Evolutionary conservation across 257 asterid species (phyloP).

Genomic region (Salvia splendens): DNA sequence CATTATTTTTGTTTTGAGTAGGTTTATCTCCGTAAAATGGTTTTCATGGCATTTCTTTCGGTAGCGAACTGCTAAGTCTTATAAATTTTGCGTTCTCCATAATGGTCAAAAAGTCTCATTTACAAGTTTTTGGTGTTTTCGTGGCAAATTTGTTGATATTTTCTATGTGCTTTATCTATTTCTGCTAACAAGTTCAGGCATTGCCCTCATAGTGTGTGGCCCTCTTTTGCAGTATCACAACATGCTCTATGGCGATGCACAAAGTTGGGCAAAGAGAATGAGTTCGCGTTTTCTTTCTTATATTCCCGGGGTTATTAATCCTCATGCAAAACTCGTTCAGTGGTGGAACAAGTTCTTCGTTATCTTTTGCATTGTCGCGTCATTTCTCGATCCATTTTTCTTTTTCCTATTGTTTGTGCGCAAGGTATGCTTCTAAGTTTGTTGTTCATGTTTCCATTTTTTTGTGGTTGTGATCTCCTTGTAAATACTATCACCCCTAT

Average conservation of each 20-base stretch:
- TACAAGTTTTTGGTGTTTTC: neutral
- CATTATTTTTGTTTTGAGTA: neutral
- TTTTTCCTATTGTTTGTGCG: constrained; percentile 60
- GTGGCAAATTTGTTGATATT: neutral
- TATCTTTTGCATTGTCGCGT: constrained; percentile 66
- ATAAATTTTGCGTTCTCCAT: neutral
- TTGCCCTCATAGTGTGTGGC: neutral
- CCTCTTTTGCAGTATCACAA: constrained; percentile 58
- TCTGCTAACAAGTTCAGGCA: too few relatives aligned
- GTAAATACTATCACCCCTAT: too few relatives aligned
- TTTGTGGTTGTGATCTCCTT: neutral
- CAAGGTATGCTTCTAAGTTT: constrained; percentile 45
- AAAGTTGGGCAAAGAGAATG: constrained; percentile 73
- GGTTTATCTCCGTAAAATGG: neutral
- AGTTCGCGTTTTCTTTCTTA: constrained; percentile 38
- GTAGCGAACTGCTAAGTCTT: neutral
- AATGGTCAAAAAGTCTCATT: neutral
- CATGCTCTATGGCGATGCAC: constrained; percentile 71
- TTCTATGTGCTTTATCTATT: neutral
- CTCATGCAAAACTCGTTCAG: constrained; percentile 66
- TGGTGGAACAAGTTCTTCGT: constrained; percentile 80
- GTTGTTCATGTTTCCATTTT: neutral
- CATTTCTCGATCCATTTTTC: constrained; percentile 80
- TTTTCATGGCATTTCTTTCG: neutral
- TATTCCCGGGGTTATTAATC: constrained; percentile 79